These are phyloP conservation scores for Fusarium nygamai DNA, from an alignment of 2,329 filamentous ascomycete species.

Conservation along the genomic window DNA sequence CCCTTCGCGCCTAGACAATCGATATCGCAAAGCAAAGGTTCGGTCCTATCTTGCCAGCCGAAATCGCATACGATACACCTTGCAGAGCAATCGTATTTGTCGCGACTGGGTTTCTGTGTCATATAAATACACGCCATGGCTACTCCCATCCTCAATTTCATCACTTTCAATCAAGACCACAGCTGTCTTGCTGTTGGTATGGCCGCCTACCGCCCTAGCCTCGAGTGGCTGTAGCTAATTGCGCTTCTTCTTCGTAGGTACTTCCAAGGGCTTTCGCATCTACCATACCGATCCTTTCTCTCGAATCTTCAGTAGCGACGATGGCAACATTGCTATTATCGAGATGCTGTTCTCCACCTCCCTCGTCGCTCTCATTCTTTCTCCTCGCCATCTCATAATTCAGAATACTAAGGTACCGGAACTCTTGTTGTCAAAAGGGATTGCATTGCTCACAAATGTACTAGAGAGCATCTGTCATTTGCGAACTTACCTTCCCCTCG, in stretches of 20 bases:
- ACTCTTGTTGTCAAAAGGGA: neutral
- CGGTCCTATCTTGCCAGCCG: neutral
- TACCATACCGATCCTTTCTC: slow-evolving; percentile 97
- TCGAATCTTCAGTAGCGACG: slow-evolving; percentile 93
- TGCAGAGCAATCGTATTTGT: neutral
- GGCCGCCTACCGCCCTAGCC: slow-evolving; percentile 45
- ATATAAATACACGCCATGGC: slow-evolving; percentile 61
- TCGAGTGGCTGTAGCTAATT: slow-evolving; percentile 14
- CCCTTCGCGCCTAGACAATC: neutral
- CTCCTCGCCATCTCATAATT: slow-evolving; percentile 90
- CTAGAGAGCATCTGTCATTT: slow-evolving; percentile 82
- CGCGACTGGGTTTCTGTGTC: neutral
- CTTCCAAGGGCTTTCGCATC: slow-evolving; percentile 92
- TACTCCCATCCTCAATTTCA: slow-evolving; percentile 87
- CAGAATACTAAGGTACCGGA: slow-evolving; percentile 91
- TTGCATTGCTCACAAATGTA: slow-evolving; percentile 26
- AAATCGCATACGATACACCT: neutral
- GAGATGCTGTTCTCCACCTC: slow-evolving; percentile 99
- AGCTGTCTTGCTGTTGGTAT: slow-evolving; percentile 94
- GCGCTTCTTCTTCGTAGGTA: slow-evolving; percentile 64
- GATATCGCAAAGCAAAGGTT: neutral
- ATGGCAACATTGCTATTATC: slow-evolving; percentile 93
- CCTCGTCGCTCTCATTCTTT: slow-evolving; percentile 90
- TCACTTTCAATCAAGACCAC: slow-evolving; percentile 99
- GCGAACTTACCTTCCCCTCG: slow-evolving; percentile 98